These are phyloP conservation scores for Cystobasidium slooffiae DNA, from an alignment of 1,284 basidiomycete genomes.

Conservation along the genomic window DNA sequence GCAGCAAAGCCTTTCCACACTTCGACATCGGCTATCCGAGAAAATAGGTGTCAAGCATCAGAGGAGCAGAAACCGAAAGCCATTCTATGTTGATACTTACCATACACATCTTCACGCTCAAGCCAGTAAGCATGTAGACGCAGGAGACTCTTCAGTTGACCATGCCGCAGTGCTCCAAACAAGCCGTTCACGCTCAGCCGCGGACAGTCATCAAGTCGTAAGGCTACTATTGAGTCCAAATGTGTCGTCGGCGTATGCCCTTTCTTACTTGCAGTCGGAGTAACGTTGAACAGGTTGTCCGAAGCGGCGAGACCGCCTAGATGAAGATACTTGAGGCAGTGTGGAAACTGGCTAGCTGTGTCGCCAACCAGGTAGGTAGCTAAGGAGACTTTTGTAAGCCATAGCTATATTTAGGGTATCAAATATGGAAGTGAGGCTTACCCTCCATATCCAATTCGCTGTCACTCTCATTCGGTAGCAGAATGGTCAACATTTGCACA, in stretches of 20 bases:
- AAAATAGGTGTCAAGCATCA: not conserved
- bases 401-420: not conserved
- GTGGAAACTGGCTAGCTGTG: constrained; percentile 23
- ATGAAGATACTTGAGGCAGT: constrained; percentile 30
- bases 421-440: not conserved
- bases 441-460: constrained; percentile 39
- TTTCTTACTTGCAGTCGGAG: constrained; percentile 11
- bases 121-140: constrained; percentile 37
- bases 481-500: constrained; percentile 39
- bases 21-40: constrained; percentile 22
- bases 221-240: constrained; percentile 29
- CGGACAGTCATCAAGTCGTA: constrained; percentile 39
- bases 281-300: constrained; percentile 38
- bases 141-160: constrained; percentile 15
- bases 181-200: constrained; percentile 31
- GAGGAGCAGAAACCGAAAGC: not conserved
- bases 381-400: not conserved
- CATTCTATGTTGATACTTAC: constrained; percentile 4
- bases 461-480: constrained; percentile 36
- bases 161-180: constrained; percentile 37
- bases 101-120: constrained; percentile 28
- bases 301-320: constrained; percentile 35
- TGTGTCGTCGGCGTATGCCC: constrained; percentile 23
- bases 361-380: constrained; percentile 38
- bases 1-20: constrained; percentile 38